These are phyloP conservation scores for Kwoniella europaea DNA, from an alignment of 768 basidiomycete species.

Conservation along the genomic window DNA sequence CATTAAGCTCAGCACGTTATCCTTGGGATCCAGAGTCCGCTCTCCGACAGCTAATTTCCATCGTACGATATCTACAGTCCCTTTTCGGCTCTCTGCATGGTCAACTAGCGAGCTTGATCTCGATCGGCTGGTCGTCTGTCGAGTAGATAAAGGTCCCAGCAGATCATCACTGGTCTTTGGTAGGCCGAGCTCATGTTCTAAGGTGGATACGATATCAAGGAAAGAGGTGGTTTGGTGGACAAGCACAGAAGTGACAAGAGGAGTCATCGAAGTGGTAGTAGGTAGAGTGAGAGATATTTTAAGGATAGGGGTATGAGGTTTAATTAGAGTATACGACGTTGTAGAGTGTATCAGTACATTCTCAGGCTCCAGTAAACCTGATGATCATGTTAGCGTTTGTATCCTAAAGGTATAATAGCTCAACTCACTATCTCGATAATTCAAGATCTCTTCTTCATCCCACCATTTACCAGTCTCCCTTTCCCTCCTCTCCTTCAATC, in stretches of 20 bases:
- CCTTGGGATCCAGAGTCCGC: too few relatives aligned
- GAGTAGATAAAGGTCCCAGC: background rate
- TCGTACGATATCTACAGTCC: background rate
- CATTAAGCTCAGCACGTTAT: too few relatives aligned
- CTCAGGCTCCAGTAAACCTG: constrained; percentile 8
- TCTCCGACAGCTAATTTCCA: constrained; percentile 5
- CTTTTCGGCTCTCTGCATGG: background rate
- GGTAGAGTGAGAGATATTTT: constrained; percentile 27
- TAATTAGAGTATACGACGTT: constrained; percentile 23
- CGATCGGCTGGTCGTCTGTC: constrained; percentile 1
- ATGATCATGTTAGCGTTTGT: background rate
- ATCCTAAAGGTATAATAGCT: background rate
- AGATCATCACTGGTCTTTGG: constrained; percentile 23
- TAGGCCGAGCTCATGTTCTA: constrained; percentile 30
- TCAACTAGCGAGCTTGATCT: constrained; percentile 14
- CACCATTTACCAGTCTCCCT: constrained; percentile 32
- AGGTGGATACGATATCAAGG: constrained; percentile 13
- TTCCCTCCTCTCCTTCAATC: constrained; percentile 9
- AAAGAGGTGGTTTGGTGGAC: constrained; percentile 3
- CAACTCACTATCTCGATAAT: constrained; percentile 29
- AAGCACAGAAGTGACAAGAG: constrained; percentile 17
- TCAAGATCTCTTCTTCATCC: constrained; percentile 29
- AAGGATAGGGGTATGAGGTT: constrained; percentile 26
- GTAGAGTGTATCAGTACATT: background rate
- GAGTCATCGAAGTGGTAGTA: constrained; percentile 21